Base-by-base conservation (phyloP, 1,284 basidiomycete genomes). In the Boletus smithii region DNA sequence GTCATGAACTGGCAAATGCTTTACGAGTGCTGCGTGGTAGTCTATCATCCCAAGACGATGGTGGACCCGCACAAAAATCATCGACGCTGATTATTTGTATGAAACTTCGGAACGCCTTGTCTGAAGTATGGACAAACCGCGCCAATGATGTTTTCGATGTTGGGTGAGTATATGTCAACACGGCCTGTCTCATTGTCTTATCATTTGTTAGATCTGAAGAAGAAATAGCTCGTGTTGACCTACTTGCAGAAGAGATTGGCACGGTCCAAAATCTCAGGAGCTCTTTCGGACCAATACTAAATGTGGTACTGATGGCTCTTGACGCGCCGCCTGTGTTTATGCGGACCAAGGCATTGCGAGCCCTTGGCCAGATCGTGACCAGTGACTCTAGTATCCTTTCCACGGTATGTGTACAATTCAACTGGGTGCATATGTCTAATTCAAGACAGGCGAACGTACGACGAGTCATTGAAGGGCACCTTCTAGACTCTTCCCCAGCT, bases 321-420 rank as follows among this genome's bases (percentile, higher is more conserved):
- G 89, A 93, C 59, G 85, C 88, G 0, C 77, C 86, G 2, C 79
- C 84, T 3, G 91, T 95, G 20, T 90, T 87, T 57, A 85, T 94
- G 73, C 80, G 93, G 29, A 93, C 91, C 1, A 97, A 97, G 63
- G 94, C 93, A 0, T 71, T 97, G 33, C 79, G 88, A 42, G 91
- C 91, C 0, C 74, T 97, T 9, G 87, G 91, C 4, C 81, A 88
- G 58, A 87, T 97, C 38, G 81, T 95, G 23, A 88, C 83, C 0
- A 87, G 85, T 50, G 93, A 97, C 66, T 82, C 92, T 0, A 83
- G 79, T n/a, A 83, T 95, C 16, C 74, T 97, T 17, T 76, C 80
- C 6, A 73, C 80, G 37, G 91, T 92, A 56, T 3, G 7, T 32
- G 20, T 26, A 38, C 29, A 22, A 24, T 26, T 46, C 8, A 14